phyloP scores from a whole-genome alignment of 176 grass and related monocot genomes.

The Carex cristatella region DNA sequence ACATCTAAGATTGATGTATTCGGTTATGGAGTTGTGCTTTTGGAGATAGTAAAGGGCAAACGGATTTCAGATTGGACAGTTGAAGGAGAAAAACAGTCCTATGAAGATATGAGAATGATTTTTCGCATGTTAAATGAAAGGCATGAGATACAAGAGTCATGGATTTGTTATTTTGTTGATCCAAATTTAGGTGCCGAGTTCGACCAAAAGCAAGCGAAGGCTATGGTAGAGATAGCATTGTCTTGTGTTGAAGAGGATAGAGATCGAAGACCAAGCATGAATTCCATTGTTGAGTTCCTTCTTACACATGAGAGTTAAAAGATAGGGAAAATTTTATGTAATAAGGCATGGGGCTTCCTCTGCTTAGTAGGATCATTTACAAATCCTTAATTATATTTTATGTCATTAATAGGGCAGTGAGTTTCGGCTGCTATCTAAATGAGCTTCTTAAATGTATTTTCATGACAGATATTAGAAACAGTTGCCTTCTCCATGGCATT shows the following conservation, averaged over 20 bases:
- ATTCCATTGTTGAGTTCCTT: constrained; percentile 18
- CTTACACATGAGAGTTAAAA: background rate
- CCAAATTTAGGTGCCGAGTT: background rate
- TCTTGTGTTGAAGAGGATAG: constrained; percentile 21
- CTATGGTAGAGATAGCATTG: background rate
- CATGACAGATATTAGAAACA: too few relatives aligned
- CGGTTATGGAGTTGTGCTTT: constrained; percentile 29
- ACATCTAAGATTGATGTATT: constrained; percentile 32
- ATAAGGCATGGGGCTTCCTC: too few relatives aligned
- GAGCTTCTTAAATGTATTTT: too few relatives aligned
- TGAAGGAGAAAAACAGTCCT: background rate
- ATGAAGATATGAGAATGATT: background rate
- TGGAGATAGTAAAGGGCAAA: constrained; percentile 23
- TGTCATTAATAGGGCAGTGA: too few relatives aligned
- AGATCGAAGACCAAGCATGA: constrained; percentile 9
- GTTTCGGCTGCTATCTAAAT: too few relatives aligned
- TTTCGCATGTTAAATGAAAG: constrained; percentile 1
- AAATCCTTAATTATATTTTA: too few relatives aligned
- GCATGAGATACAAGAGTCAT: constrained; percentile 9
- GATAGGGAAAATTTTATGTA: background rate
- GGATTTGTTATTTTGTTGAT: background rate
- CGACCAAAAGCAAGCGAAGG: constrained; percentile 15
- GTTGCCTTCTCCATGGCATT: too few relatives aligned
- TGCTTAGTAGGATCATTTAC: too few relatives aligned
- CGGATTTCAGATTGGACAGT: constrained; percentile 22